Percentiles rank a stretch among this genome's conserved stretches.
phyloP scores from a whole-genome alignment of 257 asterid genomes.

The Nicotiana attenuata region DNA sequence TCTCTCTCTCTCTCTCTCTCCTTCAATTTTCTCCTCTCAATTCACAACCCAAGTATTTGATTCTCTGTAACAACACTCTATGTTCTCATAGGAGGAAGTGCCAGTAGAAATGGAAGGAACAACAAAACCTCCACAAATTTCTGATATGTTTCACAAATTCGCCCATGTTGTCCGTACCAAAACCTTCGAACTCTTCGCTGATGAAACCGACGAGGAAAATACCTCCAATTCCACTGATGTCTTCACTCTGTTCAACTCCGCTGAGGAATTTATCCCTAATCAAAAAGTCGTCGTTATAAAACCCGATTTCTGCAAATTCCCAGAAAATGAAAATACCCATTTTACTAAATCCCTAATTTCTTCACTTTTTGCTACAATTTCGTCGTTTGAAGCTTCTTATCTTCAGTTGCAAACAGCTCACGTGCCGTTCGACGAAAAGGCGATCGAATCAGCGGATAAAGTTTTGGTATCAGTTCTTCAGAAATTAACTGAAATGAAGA shows the following conservation, averaged over 20 bases:
- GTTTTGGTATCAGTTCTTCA: constrained; percentile 57
- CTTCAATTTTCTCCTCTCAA: neutral
- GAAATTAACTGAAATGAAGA: constrained; percentile 66
- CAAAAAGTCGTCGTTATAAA: constrained; percentile 87
- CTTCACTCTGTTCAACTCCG: constrained; percentile 62
- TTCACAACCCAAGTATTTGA: constrained; percentile 5
- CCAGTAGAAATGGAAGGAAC: constrained; percentile 51
- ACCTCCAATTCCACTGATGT: constrained; percentile 38
- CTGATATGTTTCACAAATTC: constrained; percentile 90
- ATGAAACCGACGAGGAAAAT: constrained; percentile 22
- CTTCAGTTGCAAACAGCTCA: constrained; percentile 89
- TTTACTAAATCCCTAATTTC: constrained; percentile 46
- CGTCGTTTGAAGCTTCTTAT: constrained; percentile 89
- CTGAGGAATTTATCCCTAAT: constrained; percentile 83
- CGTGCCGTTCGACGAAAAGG: constrained; percentile 64
- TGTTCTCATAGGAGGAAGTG: constrained; percentile 32
- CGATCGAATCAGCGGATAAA: constrained; percentile 66
- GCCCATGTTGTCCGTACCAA: constrained; percentile 85
- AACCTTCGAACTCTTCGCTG: constrained; percentile 85
- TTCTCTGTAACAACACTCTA: neutral
- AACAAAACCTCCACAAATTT: constrained; percentile 61
- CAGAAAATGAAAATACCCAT: constrained; percentile 11
- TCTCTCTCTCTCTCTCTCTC: neutral
- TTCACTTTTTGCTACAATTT: constrained; percentile 61
- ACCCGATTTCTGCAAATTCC: constrained; percentile 40